Evolutionary conservation across 805 yeast genomes (phyloP), one percentile per base, ranked within the genome.

Genomic region (Grigorovia jiainica): DNA sequence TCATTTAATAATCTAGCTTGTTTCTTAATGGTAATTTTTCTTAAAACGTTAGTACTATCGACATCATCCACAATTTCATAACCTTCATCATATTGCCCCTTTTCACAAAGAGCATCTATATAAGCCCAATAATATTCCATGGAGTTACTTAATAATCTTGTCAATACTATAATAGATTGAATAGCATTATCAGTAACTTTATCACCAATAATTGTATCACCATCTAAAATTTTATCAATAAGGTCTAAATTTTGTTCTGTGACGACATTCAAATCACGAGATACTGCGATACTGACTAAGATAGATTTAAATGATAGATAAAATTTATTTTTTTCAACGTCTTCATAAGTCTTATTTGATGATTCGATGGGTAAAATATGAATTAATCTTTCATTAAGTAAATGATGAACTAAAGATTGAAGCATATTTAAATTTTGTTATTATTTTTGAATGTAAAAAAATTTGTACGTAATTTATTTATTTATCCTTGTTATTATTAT

Each of bases 131-230:
- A 60, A 20, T 56, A 51, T 44, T 68, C 71, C 33, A 62, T 46
- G n/a, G 65, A 48, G 44, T 66, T 71, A 9, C 70, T 61, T 17
- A 73, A 44, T 21, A 74, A 54, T 39, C 69, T 54, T 9, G 70
- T 41, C 8, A 71, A 39, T 1, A 69, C 54, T 18, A 65, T 21
- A 1, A 55, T 52, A 9, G 61, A 57, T 35, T 55, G 57, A 7
- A 53, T 40, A 9, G 47, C 45, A 3, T 52, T 53, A 1, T 40
- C 43, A 2, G 45, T 29, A n/a, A 46, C 27, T 18, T 43, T 40
- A 7, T 27, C 33, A 9, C 54, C 46, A 1, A 47, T 45, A 7
- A 50, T 49, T 17, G 18, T 20, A 11, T 47, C 46, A 38, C 47
- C 51, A 29, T 44, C 38, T 16, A 55, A 25, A 21, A 57, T 49